Conservation (phyloP, 2,329 filamentous ascomycete species). For the Spiromastix sp. region DNA sequence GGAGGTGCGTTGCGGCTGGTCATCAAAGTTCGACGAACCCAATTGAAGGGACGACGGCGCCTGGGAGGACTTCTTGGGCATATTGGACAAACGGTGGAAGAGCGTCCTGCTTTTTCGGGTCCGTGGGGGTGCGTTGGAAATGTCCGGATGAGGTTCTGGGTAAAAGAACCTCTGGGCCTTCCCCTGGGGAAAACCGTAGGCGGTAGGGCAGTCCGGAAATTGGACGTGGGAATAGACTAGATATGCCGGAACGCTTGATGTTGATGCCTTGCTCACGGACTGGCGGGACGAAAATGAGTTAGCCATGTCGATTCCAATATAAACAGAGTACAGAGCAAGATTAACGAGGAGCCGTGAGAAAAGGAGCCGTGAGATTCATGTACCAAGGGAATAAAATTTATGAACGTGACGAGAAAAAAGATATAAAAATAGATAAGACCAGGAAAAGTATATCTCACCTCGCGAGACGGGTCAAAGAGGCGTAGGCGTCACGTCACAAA, state of each 20-base stretch:
- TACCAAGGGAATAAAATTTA: too few species aligned
- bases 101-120: constrained; percentile 1
- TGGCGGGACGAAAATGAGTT: constrained; percentile 1
- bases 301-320: too few species aligned
- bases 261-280: not conserved
- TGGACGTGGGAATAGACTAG: constrained; percentile 5
- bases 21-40: constrained; percentile 9
- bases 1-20: constrained; percentile 3
- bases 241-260: constrained; percentile 1
- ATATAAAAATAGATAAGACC: too few species aligned
- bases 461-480: too few species aligned
- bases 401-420: too few species aligned
- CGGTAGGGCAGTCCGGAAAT: constrained; percentile 1
- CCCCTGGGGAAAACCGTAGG: constrained; percentile 8
- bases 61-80: constrained; percentile 12
- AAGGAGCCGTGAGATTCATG: too few species aligned
- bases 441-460: too few species aligned
- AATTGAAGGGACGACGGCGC: constrained; percentile 8
- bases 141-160: constrained; percentile 1
- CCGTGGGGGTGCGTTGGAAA: not conserved
- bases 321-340: too few species aligned
- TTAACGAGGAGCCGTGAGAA: too few species aligned
- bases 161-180: constrained; percentile 6
- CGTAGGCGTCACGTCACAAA: too few species aligned
- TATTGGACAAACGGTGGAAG: constrained; percentile 5